Evolutionary conservation across 2,329 filamentous ascomycete genomes (phyloP).

Genomic region (Corynespora cassiicola): DNA sequence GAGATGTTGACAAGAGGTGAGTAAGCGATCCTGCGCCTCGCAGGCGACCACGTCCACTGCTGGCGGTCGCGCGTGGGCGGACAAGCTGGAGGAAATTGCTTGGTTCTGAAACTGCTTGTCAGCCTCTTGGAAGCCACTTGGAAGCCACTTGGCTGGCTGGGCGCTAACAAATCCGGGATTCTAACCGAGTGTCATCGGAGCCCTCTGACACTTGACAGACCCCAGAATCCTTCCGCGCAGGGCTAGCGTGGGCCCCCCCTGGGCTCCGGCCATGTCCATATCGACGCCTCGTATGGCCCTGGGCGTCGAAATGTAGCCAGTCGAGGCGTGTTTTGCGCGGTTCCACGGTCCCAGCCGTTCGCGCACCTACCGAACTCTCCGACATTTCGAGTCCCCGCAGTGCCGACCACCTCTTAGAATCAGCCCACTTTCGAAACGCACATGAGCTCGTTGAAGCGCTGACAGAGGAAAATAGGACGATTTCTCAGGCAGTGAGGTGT

Average conservation of each 20-base stretch:
- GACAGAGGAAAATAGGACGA: slow-evolving; percentile 2
- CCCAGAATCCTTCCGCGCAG: slow-evolving; percentile 11
- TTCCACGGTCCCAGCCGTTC: slow-evolving; percentile 8
- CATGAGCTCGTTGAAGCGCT: slow-evolving; percentile 4
- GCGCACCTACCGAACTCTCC: slow-evolving; percentile 11
- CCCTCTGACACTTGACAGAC: slow-evolving; percentile 15
- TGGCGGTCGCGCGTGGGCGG: neutral
- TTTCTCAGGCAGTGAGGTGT: slow-evolving; percentile 11
- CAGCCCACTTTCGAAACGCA: slow-evolving; percentile 19
- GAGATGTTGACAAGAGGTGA: neutral
- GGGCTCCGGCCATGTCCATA: no score
- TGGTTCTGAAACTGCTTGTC: slow-evolving; percentile 1
- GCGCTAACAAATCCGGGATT: slow-evolving; percentile 2
- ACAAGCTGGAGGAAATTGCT: slow-evolving; percentile 1
- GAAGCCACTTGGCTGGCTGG: slow-evolving; percentile 3
- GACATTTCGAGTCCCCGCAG: slow-evolving; percentile 11
- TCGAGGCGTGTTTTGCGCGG: slow-evolving; percentile 10
- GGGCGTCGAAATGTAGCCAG: slow-evolving; percentile 4
- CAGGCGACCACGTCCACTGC: neutral
- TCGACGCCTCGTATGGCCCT: slow-evolving; percentile 2
- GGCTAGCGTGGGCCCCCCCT: no score
- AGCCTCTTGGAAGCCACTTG: slow-evolving; percentile 2
- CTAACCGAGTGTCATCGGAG: slow-evolving; percentile 3
- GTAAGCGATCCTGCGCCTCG: neutral
- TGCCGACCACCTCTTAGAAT: slow-evolving; percentile 13